These are phyloP conservation scores for Phytophthora uliginosa DNA, from an alignment of 352 stramenopile species.

Conservation along the genomic window DNA sequence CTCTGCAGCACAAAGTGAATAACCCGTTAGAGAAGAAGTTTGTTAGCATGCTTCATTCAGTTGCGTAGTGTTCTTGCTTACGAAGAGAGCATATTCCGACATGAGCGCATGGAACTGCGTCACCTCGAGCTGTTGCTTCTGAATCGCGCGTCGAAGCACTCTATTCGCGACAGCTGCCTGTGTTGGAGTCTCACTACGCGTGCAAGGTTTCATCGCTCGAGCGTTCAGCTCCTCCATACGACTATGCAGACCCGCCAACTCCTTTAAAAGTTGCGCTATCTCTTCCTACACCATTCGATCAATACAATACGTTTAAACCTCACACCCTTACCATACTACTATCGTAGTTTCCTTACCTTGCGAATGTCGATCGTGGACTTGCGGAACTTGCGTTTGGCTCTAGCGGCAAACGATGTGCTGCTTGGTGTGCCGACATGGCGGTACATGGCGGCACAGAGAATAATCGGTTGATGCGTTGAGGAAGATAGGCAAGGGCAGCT, in stretches of 20 bases:
- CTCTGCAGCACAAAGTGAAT: constrained; percentile 18
- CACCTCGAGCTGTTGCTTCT: constrained; percentile 35
- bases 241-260: constrained; percentile 30
- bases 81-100: constrained; percentile 39
- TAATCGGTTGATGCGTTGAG: constrained; percentile 20
- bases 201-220: constrained; percentile 14
- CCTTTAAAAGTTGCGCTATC: constrained; percentile 36
- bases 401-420: too few relatives aligned
- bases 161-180: constrained; percentile 24
- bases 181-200: constrained; percentile 2
- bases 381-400: constrained; percentile 28
- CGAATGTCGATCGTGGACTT: constrained; percentile 40
- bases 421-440: constrained; percentile 17
- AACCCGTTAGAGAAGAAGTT: neutral
- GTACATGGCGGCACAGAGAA: constrained; percentile 1
- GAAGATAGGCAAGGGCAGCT: neutral
- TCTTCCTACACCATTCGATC: constrained; percentile 9
- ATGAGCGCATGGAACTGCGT: constrained; percentile 39
- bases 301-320: neutral
- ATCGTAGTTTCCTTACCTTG: constrained; percentile 8
- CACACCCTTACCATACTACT: neutral
- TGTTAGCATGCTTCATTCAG: neutral
- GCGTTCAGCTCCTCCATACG: constrained; percentile 32
- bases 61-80: constrained; percentile 7
- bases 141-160: constrained; percentile 33